phyloP scores from a whole-genome alignment of 2,329 filamentous ascomycete genomes.

The Colletotrichum sp. region DNA sequence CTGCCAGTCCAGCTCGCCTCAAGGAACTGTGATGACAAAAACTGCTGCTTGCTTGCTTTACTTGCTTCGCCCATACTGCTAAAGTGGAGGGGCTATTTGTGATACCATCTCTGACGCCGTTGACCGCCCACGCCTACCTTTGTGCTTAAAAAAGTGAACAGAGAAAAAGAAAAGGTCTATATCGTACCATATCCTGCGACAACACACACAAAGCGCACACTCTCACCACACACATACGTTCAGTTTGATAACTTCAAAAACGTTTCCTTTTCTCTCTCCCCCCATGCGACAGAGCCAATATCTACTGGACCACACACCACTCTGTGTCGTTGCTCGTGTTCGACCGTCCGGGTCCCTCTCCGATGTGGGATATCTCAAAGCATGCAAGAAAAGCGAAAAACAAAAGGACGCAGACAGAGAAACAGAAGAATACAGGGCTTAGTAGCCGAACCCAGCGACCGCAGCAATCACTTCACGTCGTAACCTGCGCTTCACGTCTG shows the following conservation, averaged over 20 bases:
- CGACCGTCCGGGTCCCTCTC: background rate
- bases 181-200: conserved; percentile 7
- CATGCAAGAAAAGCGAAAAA: background rate
- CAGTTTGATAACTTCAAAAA: background rate
- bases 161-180: background rate
- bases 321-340: background rate
- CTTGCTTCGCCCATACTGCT: background rate
- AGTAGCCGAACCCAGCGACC: conserved; percentile 18
- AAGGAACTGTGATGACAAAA: background rate
- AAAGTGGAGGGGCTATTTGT: background rate
- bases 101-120: background rate
- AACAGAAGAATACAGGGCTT: background rate
- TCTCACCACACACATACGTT: background rate
- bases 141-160: background rate
- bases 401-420: background rate
- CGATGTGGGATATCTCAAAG: conserved; percentile 2
- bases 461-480: conserved; percentile 13
- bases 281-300: background rate
- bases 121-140: background rate
- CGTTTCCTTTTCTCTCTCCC: background rate
- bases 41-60: background rate
- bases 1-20: background rate
- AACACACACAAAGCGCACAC: background rate
- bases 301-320: background rate
- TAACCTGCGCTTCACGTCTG: conserved; percentile 9